These are phyloP conservation scores for Serendipita sp. DNA, from an alignment of 768 basidiomycete genomes.

Conservation along the genomic window DNA sequence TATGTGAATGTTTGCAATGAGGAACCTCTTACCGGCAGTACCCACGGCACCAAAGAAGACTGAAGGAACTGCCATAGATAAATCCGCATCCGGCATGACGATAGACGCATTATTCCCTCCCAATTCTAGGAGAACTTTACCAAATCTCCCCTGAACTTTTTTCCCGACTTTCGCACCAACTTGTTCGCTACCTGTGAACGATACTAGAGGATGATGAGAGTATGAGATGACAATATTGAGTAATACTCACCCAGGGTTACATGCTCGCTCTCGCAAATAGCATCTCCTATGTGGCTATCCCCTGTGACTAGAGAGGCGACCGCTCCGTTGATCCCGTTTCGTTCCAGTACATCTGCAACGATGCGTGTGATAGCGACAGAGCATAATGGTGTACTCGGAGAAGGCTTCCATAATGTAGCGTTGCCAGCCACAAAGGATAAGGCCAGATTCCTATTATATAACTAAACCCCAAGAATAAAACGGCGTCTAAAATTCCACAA, in stretches of 20 bases:
- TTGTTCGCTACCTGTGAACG: constrained; percentile 87
- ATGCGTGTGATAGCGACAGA: constrained; percentile 86
- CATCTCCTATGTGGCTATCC: constrained; percentile 63
- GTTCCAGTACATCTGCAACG: constrained; percentile 62
- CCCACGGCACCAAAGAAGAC: constrained; percentile 93
- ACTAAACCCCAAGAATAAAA: background rate
- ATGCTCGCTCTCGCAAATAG: constrained; percentile 51
- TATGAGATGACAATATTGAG: background rate
- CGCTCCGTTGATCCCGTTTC: constrained; percentile 70
- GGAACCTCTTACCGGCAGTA: constrained; percentile 27
- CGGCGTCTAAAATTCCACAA: constrained; percentile 13
- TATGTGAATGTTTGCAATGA: constrained; percentile 23
- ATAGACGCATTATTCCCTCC: constrained; percentile 94
- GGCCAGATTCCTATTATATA: constrained; percentile 59
- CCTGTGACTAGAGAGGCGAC: constrained; percentile 73
- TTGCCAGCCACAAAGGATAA: constrained; percentile 83
- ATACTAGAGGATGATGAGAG: constrained; percentile 34
- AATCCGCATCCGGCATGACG: constrained; percentile 86
- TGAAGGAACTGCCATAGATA: constrained; percentile 73
- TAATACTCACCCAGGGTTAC: constrained; percentile 56
- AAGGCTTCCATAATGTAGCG: constrained; percentile 90
- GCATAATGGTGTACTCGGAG: constrained; percentile 74
- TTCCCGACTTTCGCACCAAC: constrained; percentile 81
- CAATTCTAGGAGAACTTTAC: constrained; percentile 77
- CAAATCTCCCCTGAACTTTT: constrained; percentile 73